Conservation (phyloP, 257 asterid species). For the Dorcoceras hygrometricum region DNA sequence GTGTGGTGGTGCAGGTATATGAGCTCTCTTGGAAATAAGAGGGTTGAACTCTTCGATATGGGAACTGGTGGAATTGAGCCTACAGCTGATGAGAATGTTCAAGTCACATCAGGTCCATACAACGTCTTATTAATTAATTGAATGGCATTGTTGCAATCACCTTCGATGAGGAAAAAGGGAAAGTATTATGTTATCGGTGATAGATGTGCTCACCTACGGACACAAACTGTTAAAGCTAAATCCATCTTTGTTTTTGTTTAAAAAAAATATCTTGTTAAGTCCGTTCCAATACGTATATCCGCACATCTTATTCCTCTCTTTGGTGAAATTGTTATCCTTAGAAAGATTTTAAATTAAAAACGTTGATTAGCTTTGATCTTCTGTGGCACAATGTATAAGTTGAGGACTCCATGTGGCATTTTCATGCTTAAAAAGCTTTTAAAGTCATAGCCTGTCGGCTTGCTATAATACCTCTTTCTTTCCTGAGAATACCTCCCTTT, state of each 20-base stretch:
- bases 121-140: conserved; percentile 9
- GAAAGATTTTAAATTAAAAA: not conserved
- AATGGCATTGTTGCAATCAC: conserved; percentile 1
- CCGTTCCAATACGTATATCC: not conserved
- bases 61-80: conserved; percentile 85
- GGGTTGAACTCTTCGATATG: conserved; percentile 92
- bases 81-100: conserved; percentile 79
- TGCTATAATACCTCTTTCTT: not conserved
- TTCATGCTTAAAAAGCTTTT: not conserved
- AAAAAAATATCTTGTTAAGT: not conserved
- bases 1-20: conserved; percentile 59
- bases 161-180: conserved; percentile 15
- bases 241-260: not conserved
- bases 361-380: not conserved
- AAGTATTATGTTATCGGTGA: not conserved
- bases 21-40: conserved; percentile 92
- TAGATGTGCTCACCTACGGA: conserved; percentile 12
- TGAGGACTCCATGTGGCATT: not conserved
- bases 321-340: too few relatives aligned
- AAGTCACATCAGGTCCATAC: conserved; percentile 79
- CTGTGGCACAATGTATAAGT: not conserved
- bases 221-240: not conserved
- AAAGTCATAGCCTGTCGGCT: not conserved
- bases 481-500: not conserved
- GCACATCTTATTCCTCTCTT: not conserved